A percentile compares a stretch with the other conserved stretches of the same genome.
Conservation (phyloP, 352 stramenopile genomes). For the Lagenidium giganteum region DNA sequence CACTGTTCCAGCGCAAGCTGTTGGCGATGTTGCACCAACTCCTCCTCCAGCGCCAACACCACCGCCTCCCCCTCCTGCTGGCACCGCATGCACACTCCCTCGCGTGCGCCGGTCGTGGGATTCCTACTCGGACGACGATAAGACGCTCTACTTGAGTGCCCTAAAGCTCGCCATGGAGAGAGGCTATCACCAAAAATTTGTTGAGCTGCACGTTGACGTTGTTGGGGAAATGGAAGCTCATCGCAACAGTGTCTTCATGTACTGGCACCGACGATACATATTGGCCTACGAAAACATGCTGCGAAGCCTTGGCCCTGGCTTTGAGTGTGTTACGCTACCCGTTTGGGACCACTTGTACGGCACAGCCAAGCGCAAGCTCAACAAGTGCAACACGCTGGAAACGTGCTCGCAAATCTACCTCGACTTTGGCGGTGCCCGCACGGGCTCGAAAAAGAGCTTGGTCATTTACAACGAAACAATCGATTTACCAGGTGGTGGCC, state of each 20-base stretch:
- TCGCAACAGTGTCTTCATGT: conserved; percentile 21
- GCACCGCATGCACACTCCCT: conserved; percentile 6
- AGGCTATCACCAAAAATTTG: conserved; percentile 29
- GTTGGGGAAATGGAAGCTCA: conserved; percentile 20
- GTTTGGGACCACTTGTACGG: conserved; percentile 28
- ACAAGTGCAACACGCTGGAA: conserved; percentile 18
- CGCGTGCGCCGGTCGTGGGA: conserved; percentile 29
- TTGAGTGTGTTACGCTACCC: conserved; percentile 23
- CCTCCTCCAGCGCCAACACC: too few relatives aligned
- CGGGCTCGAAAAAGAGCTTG: neutral
- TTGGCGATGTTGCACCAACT: too few relatives aligned
- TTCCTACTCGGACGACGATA: conserved; percentile 17
- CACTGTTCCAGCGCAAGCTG: too few relatives aligned
- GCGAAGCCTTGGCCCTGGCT: conserved; percentile 20
- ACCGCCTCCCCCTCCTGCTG: too few relatives aligned
- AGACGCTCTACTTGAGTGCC: conserved; percentile 21
- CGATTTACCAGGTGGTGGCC: neutral
- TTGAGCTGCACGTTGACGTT: conserved; percentile 15
- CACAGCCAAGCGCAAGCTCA: conserved; percentile 8
- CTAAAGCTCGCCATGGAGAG: conserved; percentile 20
- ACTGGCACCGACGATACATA: conserved; percentile 29
- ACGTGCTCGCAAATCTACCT: conserved; percentile 20
- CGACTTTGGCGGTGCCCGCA: conserved; percentile 14
- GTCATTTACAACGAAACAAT: conserved; percentile 8
- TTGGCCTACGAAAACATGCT: conserved; percentile 40